phyloP scores from a whole-genome alignment of 345 rosid genomes.

The Triadica sebifera region DNA sequence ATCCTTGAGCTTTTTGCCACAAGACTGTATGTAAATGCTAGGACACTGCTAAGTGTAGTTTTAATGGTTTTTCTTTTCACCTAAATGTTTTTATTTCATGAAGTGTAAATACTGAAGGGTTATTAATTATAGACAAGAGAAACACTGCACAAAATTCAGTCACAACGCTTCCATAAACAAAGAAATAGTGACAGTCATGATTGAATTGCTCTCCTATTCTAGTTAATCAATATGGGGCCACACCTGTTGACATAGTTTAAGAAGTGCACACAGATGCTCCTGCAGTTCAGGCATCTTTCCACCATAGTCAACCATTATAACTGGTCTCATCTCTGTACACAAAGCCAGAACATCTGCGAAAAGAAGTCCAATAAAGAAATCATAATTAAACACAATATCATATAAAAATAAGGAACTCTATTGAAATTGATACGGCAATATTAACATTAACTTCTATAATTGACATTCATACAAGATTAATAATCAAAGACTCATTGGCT shows the following conservation, averaged over 20 bases:
- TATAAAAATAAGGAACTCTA: not conserved
- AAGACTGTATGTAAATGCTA: not conserved
- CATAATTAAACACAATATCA: not conserved
- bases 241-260: conserved; percentile 66
- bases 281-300: conserved; percentile 92
- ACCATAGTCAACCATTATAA: conserved; percentile 91
- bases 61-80: not conserved
- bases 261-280: conserved; percentile 55
- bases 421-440: no score
- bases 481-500: not conserved
- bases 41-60: not conserved
- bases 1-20: not conserved
- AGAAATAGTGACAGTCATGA: not conserved
- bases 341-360: conserved; percentile 70
- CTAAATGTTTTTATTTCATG: not conserved
- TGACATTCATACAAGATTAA: not conserved
- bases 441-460: not conserved
- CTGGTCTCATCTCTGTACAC: conserved; percentile 80
- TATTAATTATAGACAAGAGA: not conserved
- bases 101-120: not conserved
- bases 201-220: conserved; percentile 7
- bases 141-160: not conserved
- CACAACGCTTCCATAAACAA: not conserved
- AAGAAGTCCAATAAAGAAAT: conserved; percentile 4
- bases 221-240: conserved; percentile 7